Conservation (phyloP, 192 early-diverging fungal genomes). For the Coemansia sp. region DNA sequence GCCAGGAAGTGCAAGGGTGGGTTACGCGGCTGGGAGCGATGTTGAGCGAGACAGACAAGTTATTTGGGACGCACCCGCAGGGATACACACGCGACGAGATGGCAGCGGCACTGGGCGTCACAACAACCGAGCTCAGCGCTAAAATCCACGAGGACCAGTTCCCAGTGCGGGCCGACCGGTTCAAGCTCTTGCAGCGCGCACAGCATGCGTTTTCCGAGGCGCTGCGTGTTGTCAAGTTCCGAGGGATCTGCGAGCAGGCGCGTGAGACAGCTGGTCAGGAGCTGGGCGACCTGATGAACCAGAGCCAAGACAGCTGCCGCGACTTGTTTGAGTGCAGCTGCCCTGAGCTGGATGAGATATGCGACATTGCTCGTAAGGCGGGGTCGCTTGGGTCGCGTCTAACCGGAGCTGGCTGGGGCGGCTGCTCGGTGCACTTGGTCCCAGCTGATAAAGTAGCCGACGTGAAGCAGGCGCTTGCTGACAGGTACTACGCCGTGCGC, state of each 20-base stretch:
- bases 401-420: constrained; percentile 94
- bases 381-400: constrained; percentile 83
- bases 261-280: neutral
- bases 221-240: constrained; percentile 58
- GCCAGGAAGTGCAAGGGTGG: constrained; percentile 24
- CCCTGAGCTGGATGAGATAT: constrained; percentile 79
- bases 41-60: constrained; percentile 12
- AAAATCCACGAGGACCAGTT: constrained; percentile 53
- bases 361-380: constrained; percentile 56
- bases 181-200: constrained; percentile 75
- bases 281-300: constrained; percentile 86
- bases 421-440: constrained; percentile 81
- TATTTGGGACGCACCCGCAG: constrained; percentile 21
- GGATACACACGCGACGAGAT: constrained; percentile 48
- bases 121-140: constrained; percentile 43
- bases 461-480: constrained; percentile 64
- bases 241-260: constrained; percentile 23
- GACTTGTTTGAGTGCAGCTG: constrained; percentile 81
- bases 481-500: constrained; percentile 61
- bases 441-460: constrained; percentile 53
- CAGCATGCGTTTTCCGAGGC: constrained; percentile 84
- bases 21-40: constrained; percentile 29
- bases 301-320: constrained; percentile 79
- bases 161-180: constrained; percentile 62
- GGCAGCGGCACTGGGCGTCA: constrained; percentile 34